Conservation (phyloP, 1,139 yeast genomes). For the Debaryomyces coudertii region DNA sequence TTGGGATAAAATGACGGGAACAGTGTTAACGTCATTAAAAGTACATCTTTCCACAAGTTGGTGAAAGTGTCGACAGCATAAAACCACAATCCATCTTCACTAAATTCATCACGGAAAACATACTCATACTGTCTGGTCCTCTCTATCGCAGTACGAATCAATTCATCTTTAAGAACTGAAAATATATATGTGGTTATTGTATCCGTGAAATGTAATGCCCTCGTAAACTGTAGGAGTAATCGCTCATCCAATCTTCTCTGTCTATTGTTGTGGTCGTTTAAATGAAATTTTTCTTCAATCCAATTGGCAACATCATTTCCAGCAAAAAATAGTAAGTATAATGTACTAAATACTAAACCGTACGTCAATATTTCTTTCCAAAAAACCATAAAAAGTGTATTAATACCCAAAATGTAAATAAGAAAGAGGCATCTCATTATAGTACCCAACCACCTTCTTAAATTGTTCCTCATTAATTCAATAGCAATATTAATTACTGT, state of each 20-base stretch:
- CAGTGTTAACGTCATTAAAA: conserved; percentile 25
- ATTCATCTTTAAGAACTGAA: conserved; percentile 14
- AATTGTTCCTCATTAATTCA: conserved; percentile 6
- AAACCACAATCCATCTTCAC: conserved; percentile 15
- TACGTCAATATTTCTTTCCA: conserved; percentile 12
- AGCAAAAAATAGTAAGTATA: conserved; percentile 19
- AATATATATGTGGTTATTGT: conserved; percentile 11
- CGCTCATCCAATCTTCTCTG: conserved; percentile 9
- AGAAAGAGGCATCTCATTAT: conserved; percentile 15
- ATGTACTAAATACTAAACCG: conserved; percentile 6
- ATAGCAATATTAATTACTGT: background rate
- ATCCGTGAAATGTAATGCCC: conserved; percentile 14
- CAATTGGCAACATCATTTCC: conserved; percentile 20
- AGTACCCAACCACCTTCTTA: conserved; percentile 4
- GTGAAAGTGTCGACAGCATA: conserved; percentile 16
- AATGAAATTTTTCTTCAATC: conserved; percentile 14
- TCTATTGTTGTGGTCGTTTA: conserved; percentile 1
- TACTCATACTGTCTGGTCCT: conserved; percentile 32
- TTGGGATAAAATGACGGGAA: conserved; percentile 23
- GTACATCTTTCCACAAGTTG: conserved; percentile 25
- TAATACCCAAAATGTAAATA: conserved; percentile 17
- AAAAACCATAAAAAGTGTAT: conserved; percentile 13
- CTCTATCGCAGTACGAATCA: conserved; percentile 22
- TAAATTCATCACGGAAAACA: conserved; percentile 18
- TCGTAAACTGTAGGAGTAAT: conserved; percentile 7